These are phyloP conservation scores for Neophaeococcomyces aloes DNA, from an alignment of 2,329 filamentous ascomycete species.

Conservation along the genomic window DNA sequence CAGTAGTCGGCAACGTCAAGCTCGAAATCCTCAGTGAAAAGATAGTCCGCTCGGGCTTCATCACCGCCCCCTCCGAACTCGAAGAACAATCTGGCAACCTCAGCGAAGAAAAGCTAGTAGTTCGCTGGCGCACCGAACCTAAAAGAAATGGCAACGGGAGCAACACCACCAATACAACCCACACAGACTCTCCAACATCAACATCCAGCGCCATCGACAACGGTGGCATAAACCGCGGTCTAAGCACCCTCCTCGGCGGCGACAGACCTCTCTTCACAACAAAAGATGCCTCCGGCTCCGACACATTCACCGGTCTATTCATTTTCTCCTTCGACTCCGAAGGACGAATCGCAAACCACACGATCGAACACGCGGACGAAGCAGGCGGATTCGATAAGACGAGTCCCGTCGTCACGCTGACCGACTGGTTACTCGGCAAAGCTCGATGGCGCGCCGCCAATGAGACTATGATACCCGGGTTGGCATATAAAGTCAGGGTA, in stretches of 20 bases:
- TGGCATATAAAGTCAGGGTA: constrained; percentile 18
- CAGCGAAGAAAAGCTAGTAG: constrained; percentile 66
- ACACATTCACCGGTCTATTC: constrained; percentile 75
- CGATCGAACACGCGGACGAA: constrained; percentile 86
- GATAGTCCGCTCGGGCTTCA: constrained; percentile 53
- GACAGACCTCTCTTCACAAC: constrained; percentile 39
- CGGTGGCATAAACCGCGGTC: constrained; percentile 29
- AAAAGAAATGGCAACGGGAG: constrained; percentile 20
- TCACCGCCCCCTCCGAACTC: constrained; percentile 26
- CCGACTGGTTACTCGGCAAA: constrained; percentile 85
- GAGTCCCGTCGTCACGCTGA: constrained; percentile 76
- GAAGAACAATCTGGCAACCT: constrained; percentile 26
- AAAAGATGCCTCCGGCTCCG: constrained; percentile 52
- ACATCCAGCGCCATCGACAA: constrained; percentile 16
- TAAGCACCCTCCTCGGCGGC: constrained; percentile 42
- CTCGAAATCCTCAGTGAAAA: constrained; percentile 82
- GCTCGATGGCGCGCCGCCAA: constrained; percentile 42
- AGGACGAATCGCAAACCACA: constrained; percentile 74
- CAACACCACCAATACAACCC: no score
- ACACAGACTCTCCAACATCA: constrained; percentile 9
- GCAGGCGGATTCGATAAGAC: constrained; percentile 73
- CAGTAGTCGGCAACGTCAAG: constrained; percentile 79
- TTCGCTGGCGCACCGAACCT: constrained; percentile 68
- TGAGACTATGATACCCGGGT: constrained; percentile 17
- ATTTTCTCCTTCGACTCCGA: constrained; percentile 90